Evolutionary conservation across 2,329 filamentous ascomycete genomes (phyloP), one percentile per base, ranked within the genome.

Genomic region (Nemania abortiva): DNA sequence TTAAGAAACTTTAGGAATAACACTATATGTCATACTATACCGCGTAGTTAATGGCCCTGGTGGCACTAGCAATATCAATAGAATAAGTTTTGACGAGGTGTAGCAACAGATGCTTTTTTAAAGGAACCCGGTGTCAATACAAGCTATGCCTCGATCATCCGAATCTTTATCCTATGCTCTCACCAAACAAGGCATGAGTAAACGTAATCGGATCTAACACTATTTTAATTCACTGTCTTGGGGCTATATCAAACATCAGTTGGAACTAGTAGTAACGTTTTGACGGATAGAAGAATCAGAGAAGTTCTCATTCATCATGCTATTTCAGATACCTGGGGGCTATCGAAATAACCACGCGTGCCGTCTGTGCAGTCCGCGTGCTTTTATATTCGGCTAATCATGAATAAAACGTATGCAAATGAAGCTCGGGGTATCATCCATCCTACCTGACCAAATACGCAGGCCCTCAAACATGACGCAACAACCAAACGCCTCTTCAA

Each of bases 341-440:
- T 42, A 18, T 13, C 11, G 34, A 45, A 31, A 9, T 9, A 31
- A 37, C 4, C 7, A 34, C 37, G 31, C n/a, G 29, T 42, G 18
- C 11, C 9, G 39, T 50, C 27, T 50, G 42, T 52, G 42, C 31
- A 53, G 15, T 18, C 24, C n/a, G 22, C 13, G 13, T 42, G 20
- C n/a, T 24, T 37, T 39, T 13, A 39, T 20, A n/a, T 62, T 54
- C 1, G 22, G 47, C 15, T 3, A 9, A 61, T 27, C 11, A 10
- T 34, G 34, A 31, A 15, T 31, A 64, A 50, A 47, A 53, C n/a
- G 49, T 37, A 59, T 50, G 63, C 29, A 59, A 47, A 53, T 15
- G 18, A 60, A 54, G 39, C 53, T 34, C 24, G 31, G 66, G 67
- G 67, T 66, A 69, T 69, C 63, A 63, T 63, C 58, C 39, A 53